phyloP scores from a whole-genome alignment of 768 basidiomycete genomes.

The Macrocybe gigantea region DNA sequence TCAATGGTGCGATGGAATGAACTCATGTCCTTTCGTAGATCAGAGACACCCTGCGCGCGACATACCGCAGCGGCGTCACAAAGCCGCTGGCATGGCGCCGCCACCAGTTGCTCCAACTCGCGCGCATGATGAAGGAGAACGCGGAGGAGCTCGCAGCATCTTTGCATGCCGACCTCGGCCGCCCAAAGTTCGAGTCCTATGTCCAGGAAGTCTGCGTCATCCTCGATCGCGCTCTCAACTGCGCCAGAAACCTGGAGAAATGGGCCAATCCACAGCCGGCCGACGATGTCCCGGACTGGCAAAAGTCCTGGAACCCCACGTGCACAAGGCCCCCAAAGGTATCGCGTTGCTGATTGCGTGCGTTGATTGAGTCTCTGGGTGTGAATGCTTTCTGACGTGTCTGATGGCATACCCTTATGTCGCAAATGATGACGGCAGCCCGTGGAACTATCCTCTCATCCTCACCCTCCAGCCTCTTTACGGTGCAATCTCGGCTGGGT shows the following conservation, averaged over 20 bases:
- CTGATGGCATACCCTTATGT: not conserved
- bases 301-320: slow-evolving; percentile 46
- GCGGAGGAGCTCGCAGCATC: slow-evolving; percentile 43
- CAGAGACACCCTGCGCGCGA: slow-evolving; percentile 28
- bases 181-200: slow-evolving; percentile 36
- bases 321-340: slow-evolving; percentile 56
- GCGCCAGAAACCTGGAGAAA: slow-evolving; percentile 44
- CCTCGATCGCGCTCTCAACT: slow-evolving; percentile 35
- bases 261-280: slow-evolving; percentile 48
- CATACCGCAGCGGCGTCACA: slow-evolving; percentile 46
- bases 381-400: not conserved
- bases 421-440: slow-evolving; percentile 30
- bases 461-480: slow-evolving; percentile 52
- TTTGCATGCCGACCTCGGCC: slow-evolving; percentile 41
- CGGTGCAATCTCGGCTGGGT: slow-evolving; percentile 74
- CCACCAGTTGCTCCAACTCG: slow-evolving; percentile 59
- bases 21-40: slow-evolving; percentile 20
- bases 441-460: slow-evolving; percentile 64
- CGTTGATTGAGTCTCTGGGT: slow-evolving; percentile 22
- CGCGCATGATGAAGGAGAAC: slow-evolving; percentile 60
- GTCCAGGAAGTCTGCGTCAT: slow-evolving; percentile 38
- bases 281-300: slow-evolving; percentile 30
- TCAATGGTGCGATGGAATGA: not conserved
- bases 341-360: slow-evolving; percentile 57
- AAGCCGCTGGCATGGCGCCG: slow-evolving; percentile 55